phyloP scores from a whole-genome alignment of 495 filamentous ascomycete species.

The Ascobolus immersus region DNA sequence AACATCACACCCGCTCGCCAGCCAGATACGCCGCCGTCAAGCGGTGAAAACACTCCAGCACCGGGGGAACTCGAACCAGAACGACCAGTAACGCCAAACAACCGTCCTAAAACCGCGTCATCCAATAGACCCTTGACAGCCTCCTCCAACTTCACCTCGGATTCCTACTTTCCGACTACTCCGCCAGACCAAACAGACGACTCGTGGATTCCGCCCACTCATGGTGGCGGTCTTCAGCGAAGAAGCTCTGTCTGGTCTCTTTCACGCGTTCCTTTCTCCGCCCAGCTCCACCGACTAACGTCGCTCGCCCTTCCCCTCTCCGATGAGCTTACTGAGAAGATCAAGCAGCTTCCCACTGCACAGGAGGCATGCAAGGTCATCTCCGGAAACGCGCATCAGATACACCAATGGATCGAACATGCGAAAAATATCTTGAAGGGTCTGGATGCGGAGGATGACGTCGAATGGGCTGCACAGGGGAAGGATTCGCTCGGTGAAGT shows the following conservation, averaged over 20 bases:
- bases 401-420: constrained; percentile 73
- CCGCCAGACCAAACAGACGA: constrained; percentile 3
- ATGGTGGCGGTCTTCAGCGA: constrained; percentile 23
- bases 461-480: constrained; percentile 88
- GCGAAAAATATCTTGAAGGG: constrained; percentile 64
- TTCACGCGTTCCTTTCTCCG: constrained; percentile 67
- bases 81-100: constrained; percentile 21
- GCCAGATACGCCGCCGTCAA: no score
- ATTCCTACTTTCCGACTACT: constrained; percentile 21
- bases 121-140: constrained; percentile 22
- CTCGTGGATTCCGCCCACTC: constrained; percentile 14
- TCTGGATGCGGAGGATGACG: constrained; percentile 79
- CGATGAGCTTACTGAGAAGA: constrained; percentile 49
- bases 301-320: constrained; percentile 65
- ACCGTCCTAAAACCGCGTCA: constrained; percentile 15
- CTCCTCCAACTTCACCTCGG: constrained; percentile 20
- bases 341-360: constrained; percentile 58
- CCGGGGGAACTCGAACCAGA: constrained; percentile 23
- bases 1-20: no score
- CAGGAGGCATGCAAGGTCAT: constrained; percentile 52
- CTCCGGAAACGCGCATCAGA: constrained; percentile 63
- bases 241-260: constrained; percentile 68
- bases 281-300: constrained; percentile 67
- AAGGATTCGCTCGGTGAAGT: constrained; percentile 61
- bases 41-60: background rate